These are phyloP conservation scores for Fraxinus pennsylvanica DNA, from an alignment of 257 asterid genomes.

Conservation along the genomic window DNA sequence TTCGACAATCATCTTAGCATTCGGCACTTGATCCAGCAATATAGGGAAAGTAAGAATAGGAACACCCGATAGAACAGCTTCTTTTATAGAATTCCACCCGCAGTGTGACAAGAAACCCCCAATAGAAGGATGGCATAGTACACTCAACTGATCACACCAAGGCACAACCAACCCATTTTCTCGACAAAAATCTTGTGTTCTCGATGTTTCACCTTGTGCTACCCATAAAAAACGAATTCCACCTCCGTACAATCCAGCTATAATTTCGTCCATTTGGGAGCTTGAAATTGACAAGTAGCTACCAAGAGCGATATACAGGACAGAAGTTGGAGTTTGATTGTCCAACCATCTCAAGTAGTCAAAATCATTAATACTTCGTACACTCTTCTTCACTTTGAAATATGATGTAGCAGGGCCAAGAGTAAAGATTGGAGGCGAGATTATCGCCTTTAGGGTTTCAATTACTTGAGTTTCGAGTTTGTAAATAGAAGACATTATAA, in stretches of 20 bases:
- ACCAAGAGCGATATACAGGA: conserved; percentile 60
- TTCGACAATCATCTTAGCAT: conserved; percentile 34
- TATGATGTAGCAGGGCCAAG: conserved; percentile 49
- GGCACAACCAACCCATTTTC: conserved; percentile 34
- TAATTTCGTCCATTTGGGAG: conserved; percentile 51
- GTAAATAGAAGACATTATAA: conserved; percentile 43
- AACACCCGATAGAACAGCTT: conserved; percentile 35
- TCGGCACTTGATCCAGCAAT: conserved; percentile 44
- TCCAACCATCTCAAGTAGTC: conserved; percentile 47
- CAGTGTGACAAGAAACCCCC: conserved; percentile 42
- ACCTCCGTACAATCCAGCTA: conserved; percentile 38
- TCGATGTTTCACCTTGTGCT: conserved; percentile 31
- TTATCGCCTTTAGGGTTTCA: conserved; percentile 29
- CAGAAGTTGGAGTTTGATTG: conserved; percentile 49
- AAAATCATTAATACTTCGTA: neutral
- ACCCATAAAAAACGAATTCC: conserved; percentile 61
- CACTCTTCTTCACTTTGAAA: neutral
- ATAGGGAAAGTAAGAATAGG: conserved; percentile 43
- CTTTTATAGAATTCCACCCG: conserved; percentile 54
- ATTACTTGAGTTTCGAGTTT: conserved; percentile 47
- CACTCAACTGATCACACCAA: conserved; percentile 51
- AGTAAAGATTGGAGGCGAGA: conserved; percentile 33
- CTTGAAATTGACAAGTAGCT: conserved; percentile 50
- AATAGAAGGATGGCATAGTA: conserved; percentile 32
- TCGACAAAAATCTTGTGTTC: neutral